Conservation (phyloP, 805 yeast species). For the Teunomyces gatunensis region DNA sequence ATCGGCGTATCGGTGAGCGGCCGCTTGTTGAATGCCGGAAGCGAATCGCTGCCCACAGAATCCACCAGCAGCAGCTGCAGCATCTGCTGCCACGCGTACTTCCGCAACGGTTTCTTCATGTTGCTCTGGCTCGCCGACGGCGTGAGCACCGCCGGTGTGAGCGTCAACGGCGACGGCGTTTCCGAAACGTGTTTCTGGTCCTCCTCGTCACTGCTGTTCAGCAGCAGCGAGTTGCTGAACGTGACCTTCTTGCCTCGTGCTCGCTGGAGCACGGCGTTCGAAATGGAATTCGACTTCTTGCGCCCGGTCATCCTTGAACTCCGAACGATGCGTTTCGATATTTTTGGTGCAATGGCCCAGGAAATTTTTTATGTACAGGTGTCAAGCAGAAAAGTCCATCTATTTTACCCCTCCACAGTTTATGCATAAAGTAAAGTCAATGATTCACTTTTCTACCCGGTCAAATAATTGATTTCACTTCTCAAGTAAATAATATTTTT, state of each 20-base stretch:
- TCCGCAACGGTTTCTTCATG: slow-evolving; percentile 2
- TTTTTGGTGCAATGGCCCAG: not conserved
- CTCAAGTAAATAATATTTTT: not conserved
- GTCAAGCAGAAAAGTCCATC: no score
- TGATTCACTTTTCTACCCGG: not conserved
- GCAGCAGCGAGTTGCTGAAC: slow-evolving; percentile 12
- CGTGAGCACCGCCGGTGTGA: not conserved
- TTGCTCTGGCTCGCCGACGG: not conserved
- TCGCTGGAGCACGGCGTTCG: slow-evolving; percentile 23
- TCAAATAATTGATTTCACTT: not conserved
- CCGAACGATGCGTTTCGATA: not conserved
- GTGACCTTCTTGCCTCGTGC: slow-evolving; percentile 22
- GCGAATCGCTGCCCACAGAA: slow-evolving; percentile 2
- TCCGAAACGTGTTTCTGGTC: not conserved
- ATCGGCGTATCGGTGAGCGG: slow-evolving; percentile 78
- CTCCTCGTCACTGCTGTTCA: slow-evolving; percentile 8
- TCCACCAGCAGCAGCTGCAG: slow-evolving; percentile 1
- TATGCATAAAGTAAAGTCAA: not conserved
- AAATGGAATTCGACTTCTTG: slow-evolving; percentile 19
- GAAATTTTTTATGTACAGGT: not conserved
- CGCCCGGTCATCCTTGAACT: slow-evolving; percentile 5
- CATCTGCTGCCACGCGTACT: slow-evolving; percentile 1
- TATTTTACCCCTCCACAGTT: no score
- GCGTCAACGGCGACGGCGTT: slow-evolving; percentile 6
- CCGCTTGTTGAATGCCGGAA: slow-evolving; percentile 65